These are phyloP conservation scores for Emiliania huxleyi DNA, from an alignment of 78 protist species.

Conservation along the genomic window DNA sequence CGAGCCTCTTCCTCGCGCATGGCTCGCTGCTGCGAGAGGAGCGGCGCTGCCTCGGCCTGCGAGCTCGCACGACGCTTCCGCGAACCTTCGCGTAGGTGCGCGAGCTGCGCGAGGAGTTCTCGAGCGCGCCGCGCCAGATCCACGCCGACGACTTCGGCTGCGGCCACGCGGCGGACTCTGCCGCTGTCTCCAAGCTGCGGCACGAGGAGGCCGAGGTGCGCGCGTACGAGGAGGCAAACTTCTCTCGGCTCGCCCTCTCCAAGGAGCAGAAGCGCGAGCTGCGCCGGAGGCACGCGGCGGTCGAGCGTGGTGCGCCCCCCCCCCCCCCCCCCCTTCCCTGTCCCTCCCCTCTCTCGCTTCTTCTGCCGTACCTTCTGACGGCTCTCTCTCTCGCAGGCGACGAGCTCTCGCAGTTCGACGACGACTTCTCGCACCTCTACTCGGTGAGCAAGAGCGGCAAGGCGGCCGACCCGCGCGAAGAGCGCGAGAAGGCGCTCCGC, in stretches of 20 bases:
- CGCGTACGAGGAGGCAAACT: conserved; percentile 40
- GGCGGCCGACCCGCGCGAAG: neutral
- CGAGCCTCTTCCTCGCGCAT: conserved; percentile 7
- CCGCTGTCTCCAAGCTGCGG: neutral
- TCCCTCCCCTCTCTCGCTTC: too few species aligned
- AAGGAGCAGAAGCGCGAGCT: neutral
- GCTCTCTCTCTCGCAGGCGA: too few species aligned
- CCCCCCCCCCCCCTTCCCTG: too few species aligned
- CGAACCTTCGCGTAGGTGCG: neutral
- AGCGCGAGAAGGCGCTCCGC: neutral
- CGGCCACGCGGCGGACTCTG: neutral
- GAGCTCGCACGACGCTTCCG: too few species aligned
- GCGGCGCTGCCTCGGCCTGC: too few species aligned
- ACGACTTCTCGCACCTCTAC: neutral
- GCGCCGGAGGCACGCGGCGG: neutral
- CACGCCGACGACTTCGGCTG: neutral
- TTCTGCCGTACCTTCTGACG: too few species aligned
- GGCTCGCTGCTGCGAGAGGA: too few species aligned
- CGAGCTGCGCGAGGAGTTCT: conserved; percentile 26
- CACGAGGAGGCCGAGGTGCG: neutral
- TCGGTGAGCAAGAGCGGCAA: neutral
- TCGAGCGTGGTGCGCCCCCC: too few species aligned
- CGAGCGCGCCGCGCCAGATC: neutral
- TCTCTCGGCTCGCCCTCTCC: neutral
- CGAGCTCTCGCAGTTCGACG: neutral